Evolutionary conservation across 306 rosid genomes (phyloP).

Genomic region (Quercus gilva): DNA sequence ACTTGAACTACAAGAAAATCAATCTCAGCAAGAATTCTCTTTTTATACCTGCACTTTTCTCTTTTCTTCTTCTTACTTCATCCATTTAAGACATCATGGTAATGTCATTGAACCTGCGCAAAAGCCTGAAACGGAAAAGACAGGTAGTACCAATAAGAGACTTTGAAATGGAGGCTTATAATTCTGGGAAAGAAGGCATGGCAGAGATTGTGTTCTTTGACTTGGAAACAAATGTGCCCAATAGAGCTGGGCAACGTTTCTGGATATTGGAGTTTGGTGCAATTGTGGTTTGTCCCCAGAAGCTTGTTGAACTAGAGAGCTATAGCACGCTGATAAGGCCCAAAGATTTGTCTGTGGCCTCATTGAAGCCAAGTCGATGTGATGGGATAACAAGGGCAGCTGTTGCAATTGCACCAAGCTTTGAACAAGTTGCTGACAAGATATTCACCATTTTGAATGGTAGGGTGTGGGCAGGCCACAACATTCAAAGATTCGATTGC

Average conservation of each 20-base stretch:
- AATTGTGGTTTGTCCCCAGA: slow-evolving; percentile 64
- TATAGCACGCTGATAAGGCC: slow-evolving; percentile 72
- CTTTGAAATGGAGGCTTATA: slow-evolving; percentile 38
- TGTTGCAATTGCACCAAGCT: slow-evolving; percentile 68
- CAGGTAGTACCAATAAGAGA: background rate
- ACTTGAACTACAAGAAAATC: slow-evolving; percentile 70
- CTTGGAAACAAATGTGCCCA: slow-evolving; percentile 93
- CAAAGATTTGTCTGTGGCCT: slow-evolving; percentile 51
- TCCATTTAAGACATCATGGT: slow-evolving; percentile 14
- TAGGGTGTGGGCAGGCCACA: slow-evolving; percentile 94
- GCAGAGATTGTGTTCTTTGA: slow-evolving; percentile 87
- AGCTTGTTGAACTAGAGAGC: slow-evolving; percentile 76
- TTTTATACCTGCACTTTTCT: slow-evolving; percentile 26
- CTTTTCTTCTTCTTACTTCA: background rate
- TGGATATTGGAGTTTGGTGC: slow-evolving; percentile 88
- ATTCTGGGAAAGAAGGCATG: slow-evolving; percentile 38
- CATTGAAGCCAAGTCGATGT: slow-evolving; percentile 53
- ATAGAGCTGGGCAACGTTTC: slow-evolving; percentile 56
- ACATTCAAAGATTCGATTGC: slow-evolving; percentile 81
- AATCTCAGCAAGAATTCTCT: slow-evolving; percentile 43
- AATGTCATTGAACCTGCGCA: background rate
- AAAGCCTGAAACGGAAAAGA: background rate
- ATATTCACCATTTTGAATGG: slow-evolving; percentile 73
- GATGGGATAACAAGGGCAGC: slow-evolving; percentile 76
- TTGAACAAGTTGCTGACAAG: slow-evolving; percentile 76